Evolutionary conservation across 495 filamentous ascomycete genomes (phyloP).

Genomic region (Usnea hakonensis): DNA sequence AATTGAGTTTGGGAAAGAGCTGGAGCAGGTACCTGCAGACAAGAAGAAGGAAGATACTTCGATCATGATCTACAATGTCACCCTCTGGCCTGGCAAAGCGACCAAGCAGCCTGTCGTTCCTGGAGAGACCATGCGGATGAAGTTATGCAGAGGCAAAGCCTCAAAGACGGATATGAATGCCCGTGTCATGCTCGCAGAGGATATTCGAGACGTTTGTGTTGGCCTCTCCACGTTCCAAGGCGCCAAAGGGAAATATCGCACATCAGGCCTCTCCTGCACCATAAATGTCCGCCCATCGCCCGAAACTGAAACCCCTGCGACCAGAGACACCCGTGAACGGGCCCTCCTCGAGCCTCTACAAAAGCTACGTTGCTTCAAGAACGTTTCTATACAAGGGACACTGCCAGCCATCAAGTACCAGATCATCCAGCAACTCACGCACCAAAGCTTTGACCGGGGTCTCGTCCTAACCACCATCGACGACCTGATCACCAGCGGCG

Average conservation of each 20-base stretch:
- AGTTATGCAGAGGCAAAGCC: background rate
- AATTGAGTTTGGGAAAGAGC: background rate
- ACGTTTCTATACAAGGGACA: conserved; percentile 2
- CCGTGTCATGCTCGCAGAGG: conserved; percentile 5
- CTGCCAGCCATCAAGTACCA: background rate
- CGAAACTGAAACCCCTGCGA: background rate
- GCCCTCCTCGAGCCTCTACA: background rate
- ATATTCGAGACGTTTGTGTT: conserved; percentile 3
- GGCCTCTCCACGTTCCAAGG: background rate
- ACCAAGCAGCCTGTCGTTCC: conserved; percentile 2
- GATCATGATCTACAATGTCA: conserved; percentile 1
- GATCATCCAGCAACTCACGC: conserved; percentile 1
- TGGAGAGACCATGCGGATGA: conserved; percentile 7
- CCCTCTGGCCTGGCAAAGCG: conserved; percentile 9
- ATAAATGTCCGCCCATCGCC: background rate
- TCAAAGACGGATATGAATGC: background rate
- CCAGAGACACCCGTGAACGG: background rate
- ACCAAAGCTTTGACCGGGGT: background rate
- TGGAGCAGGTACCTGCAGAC: background rate
- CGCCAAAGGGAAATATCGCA: background rate
- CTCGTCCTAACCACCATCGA: conserved; percentile 4
- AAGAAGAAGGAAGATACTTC: background rate
- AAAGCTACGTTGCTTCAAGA: background rate
- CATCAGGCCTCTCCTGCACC: background rate
- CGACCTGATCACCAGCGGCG: conserved; percentile 3